Evolutionary conservation across 1,284 basidiomycete species (phyloP), one percentile per base, ranked within the genome.

Genomic region (Tetrapyrgos nigripes): DNA sequence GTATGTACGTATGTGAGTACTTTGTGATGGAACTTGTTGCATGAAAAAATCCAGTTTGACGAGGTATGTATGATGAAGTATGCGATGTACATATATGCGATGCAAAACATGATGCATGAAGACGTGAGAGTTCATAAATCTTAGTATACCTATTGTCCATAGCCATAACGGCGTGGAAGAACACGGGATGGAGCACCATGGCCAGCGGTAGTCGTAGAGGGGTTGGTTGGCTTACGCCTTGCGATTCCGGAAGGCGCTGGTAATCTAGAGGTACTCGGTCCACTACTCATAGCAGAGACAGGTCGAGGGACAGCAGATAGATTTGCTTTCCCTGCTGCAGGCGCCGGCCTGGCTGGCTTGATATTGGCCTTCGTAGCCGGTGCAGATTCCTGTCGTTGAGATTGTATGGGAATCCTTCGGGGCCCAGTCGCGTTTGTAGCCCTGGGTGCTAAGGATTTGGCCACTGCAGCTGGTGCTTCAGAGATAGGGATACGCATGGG

Each of bases 241-340:
- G 56, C 50, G 11, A 53, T 53, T 2, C 56, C 56, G 2, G 56
- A 58, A 29, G 56, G 56, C 48, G 56, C 56, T 35, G 50, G 56
- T 19, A 58, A 19, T 33, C 33, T 58, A 10, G 56, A 58, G 4
- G 17, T 31, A 37, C 44, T 31, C 3, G 45, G 45, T 4, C 19
- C 31, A 28, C 29, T 29, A 13, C 31, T 29, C 19, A 35, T 50
- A 14, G 21, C 43, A 27, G 40, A 31, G 17, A n/a, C 43, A 11
- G 50, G 45, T n/a, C 45, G 44, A 11, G 56, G 35, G 14, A 58
- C 31, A 3, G 40, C 47, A 14, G 44, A 52, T n/a, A n/a, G 19
- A n/a, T 11, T 9, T 8, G 37, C 19, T n/a, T 40, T 40, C 5
- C n/a, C 11, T 37, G 28, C 31, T n/a, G 37, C 43, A 19, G 50